Conservation (phyloP, 1,139 yeast species). For the Protomyces pachydermus region DNA sequence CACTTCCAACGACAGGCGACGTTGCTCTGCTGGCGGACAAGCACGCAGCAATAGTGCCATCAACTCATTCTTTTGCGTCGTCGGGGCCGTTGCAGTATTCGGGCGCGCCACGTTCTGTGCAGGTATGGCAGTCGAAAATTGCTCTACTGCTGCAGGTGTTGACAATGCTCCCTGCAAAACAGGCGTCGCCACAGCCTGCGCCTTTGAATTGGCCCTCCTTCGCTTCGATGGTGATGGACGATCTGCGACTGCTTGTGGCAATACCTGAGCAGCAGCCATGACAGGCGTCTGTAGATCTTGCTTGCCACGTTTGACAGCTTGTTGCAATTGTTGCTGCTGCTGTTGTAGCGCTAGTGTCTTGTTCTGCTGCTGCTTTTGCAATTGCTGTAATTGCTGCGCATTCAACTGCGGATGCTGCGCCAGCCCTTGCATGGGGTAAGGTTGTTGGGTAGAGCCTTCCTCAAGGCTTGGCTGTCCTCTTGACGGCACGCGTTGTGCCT, state of each 20-base stretch:
- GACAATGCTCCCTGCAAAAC: background rate
- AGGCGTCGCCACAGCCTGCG: background rate
- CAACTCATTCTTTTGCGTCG: constrained; percentile 9
- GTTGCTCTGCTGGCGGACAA: constrained; percentile 14
- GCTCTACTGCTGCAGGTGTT: background rate
- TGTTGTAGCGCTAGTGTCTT: background rate
- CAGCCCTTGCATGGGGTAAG: background rate
- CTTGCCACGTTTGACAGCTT: background rate
- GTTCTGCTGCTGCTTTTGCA: background rate
- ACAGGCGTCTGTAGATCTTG: background rate
- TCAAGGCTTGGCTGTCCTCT: background rate
- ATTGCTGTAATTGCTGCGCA: constrained; percentile 5
- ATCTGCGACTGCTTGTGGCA: background rate
- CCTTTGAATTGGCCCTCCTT: background rate
- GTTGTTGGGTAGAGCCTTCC: background rate
- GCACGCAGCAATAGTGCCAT: constrained; percentile 11
- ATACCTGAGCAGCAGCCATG: background rate
- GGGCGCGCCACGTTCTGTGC: background rate
- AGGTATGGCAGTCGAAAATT: background rate
- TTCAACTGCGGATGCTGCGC: background rate
- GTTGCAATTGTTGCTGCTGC: background rate
- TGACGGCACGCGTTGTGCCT: background rate
- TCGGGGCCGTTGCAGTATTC: background rate
- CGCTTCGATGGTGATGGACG: constrained; percentile 10
- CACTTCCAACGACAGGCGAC: constrained; percentile 8